Base-by-base conservation (phyloP, 169 alveolate species). In the Plasmodium knowlesi region DNA sequence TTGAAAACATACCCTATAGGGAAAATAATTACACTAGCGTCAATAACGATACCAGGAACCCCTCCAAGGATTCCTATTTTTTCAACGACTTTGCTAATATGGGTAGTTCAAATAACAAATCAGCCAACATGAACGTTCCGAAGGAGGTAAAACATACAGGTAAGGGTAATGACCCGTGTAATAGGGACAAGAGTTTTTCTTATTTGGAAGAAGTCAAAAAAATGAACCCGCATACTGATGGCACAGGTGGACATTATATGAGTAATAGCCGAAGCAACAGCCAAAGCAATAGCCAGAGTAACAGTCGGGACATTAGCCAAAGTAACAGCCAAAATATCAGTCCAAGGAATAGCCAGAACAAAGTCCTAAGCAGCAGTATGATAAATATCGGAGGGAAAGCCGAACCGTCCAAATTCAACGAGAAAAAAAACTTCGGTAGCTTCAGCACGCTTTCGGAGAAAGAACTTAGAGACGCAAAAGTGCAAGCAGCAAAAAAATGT, bases 401-500 rank as follows among this genome's bases (percentile, higher is more conserved):
- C 28, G 53, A 82, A 57, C 37, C 70, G 22, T 61, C 54, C 25
- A 85, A 85, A 74, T 43, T 19, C 9, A 53, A 34, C 71, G 89
- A 67, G 30, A 28, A 88, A 22, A 79, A 88, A 54, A 79, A 57
- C 34, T 88, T 88, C 32, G 70, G 73, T 43, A 76, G 81, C 72
- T 37, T 28, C 46, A 73, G 72, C 53, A 16, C 74, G 19, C 34
- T 88, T 14, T 78, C 94, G 67, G 89, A 88, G 46, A 76, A 88
- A 46, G 94, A 88, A 78, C 82, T 88, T 39, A 30, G 90, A 34
- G 96, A 96, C 39, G 96, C 97, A 50, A 93, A 95, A 82, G 95
- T 96, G 10, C 97, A 96, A 57, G 97, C 97, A 3, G 97, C 97
- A 32, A 96, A 96, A 71, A 92, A 95, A 80, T 93, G 95, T 16